Conservation (phyloP, 805 yeast species). For the Brettanomyces nanus region DNA sequence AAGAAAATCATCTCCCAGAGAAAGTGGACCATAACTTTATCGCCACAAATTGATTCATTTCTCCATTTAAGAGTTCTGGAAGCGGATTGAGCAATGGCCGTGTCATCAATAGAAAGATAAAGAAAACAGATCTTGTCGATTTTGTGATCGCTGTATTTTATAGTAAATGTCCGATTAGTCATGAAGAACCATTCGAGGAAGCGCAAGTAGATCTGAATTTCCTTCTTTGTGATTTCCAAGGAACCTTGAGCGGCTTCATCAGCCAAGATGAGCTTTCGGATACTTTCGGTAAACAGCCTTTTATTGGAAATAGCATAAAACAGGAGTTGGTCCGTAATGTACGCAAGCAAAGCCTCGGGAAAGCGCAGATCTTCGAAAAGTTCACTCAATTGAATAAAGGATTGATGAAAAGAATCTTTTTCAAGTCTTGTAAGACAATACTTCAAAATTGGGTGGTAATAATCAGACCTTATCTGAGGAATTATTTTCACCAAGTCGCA, state of each 20-base stretch:
- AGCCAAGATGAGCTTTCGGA: neutral
- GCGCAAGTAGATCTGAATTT: conserved; percentile 17
- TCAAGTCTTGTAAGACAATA: conserved; percentile 9
- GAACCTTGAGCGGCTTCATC: neutral
- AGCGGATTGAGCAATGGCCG: conserved; percentile 27
- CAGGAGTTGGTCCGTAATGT: conserved; percentile 4
- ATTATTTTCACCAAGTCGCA: conserved; percentile 13
- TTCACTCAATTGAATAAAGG: neutral
- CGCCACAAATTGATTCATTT: conserved; percentile 24
- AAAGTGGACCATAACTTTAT: conserved; percentile 15
- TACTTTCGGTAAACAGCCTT: conserved; percentile 10
- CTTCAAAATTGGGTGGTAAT: conserved; percentile 3
- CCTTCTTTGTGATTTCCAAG: neutral
- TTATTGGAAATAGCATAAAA: conserved; percentile 8
- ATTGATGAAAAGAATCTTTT: conserved; percentile 8
- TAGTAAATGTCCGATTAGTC: conserved; percentile 12
- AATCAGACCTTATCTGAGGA: conserved; percentile 6
- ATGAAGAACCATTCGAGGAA: conserved; percentile 32
- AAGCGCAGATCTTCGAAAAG: conserved; percentile 1
- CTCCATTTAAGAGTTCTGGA: conserved; percentile 50
- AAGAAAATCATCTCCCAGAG: conserved; percentile 40
- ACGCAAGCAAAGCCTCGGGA: conserved; percentile 8
- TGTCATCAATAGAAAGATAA: conserved; percentile 32
- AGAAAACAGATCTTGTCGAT: conserved; percentile 25
- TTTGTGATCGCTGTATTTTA: neutral